These are phyloP conservation scores for Pseudisothecium myosuroides DNA, from an alignment of 225 moss, liverwort and hornwort genomes.

Conservation along the genomic window DNA sequence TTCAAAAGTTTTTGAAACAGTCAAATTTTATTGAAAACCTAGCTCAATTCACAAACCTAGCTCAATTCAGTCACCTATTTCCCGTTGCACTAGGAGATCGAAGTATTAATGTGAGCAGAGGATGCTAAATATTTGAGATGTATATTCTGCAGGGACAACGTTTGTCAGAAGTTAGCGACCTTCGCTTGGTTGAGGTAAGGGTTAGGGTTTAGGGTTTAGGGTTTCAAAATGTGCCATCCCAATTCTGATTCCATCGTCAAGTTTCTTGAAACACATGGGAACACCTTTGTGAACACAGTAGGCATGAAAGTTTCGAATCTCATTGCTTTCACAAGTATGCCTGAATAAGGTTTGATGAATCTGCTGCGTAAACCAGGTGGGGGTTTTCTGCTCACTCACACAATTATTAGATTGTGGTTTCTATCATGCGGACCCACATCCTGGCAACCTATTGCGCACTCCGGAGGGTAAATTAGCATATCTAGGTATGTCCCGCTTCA, in stretches of 20 bases:
- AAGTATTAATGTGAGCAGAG: not conserved
- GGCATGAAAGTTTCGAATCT: not conserved
- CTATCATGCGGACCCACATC: constrained; percentile 97
- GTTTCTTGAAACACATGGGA: not conserved
- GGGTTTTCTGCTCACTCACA: constrained; percentile 82
- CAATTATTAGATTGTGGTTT: constrained; percentile 87
- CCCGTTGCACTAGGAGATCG: not conserved
- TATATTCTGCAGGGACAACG: constrained; percentile 58
- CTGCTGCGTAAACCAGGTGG: constrained; percentile 36
- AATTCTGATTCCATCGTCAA: not conserved
- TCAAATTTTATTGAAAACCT: not conserved
- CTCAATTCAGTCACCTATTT: not conserved
- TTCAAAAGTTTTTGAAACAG: not conserved
- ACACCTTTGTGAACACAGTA: not conserved
- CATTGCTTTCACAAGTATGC: not conserved
- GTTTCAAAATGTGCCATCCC: not conserved
- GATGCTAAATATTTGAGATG: not conserved
- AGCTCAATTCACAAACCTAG: not conserved
- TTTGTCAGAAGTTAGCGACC: constrained; percentile 74
- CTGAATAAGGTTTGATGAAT: not conserved
- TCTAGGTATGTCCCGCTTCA: constrained; percentile 36
- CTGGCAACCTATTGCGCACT: constrained; percentile 83
- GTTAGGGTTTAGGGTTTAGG: not conserved
- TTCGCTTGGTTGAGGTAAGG: constrained; percentile 80
- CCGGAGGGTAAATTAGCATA: constrained; percentile 95